These are phyloP conservation scores for Claviceps pazoutovae DNA, from an alignment of 2,329 filamentous ascomycete species.

Conservation along the genomic window DNA sequence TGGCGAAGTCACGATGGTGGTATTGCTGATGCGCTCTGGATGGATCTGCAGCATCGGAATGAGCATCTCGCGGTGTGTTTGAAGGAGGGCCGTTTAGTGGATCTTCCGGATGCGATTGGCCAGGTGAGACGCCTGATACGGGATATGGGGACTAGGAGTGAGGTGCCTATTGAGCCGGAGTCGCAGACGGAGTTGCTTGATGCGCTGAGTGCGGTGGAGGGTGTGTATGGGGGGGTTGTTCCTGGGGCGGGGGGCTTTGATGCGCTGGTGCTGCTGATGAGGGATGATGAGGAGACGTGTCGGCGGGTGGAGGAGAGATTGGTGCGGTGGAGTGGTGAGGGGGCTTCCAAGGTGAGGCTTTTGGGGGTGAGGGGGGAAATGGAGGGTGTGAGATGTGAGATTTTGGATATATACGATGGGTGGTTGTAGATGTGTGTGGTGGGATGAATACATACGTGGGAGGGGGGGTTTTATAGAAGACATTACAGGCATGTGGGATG, in stretches of 20 bases:
- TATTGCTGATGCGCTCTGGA: slow-evolving; percentile 60
- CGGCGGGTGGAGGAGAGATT: slow-evolving; percentile 47
- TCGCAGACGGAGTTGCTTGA: slow-evolving; percentile 78
- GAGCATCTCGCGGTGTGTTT: slow-evolving; percentile 54
- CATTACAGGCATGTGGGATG: too few species aligned
- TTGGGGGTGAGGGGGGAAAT: slow-evolving; percentile 59
- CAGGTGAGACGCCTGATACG: slow-evolving; percentile 50
- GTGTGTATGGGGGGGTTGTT: slow-evolving; percentile 82
- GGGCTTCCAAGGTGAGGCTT: slow-evolving; percentile 50
- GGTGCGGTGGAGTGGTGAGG: slow-evolving; percentile 46
- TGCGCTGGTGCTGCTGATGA: slow-evolving; percentile 68
- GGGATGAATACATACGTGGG: too few species aligned
- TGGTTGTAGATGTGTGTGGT: slow-evolving; percentile 22
- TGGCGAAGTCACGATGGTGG: slow-evolving; percentile 58
- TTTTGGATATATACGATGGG: slow-evolving; percentile 26
- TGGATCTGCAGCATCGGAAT: slow-evolving; percentile 59
- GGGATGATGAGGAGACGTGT: slow-evolving; percentile 55
- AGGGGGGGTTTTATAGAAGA: too few species aligned
- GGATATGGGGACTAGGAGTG: slow-evolving; percentile 59
- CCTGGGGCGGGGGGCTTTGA: slow-evolving; percentile 92
- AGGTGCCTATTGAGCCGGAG: slow-evolving; percentile 76
- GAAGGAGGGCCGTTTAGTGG: slow-evolving; percentile 29
- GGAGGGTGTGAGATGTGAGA: slow-evolving; percentile 45
- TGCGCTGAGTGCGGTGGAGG: slow-evolving; percentile 54
- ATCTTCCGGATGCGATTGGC: slow-evolving; percentile 32